Conservation (phyloP, 495 filamentous ascomycete genomes). For the Pyronema domesticum region DNA sequence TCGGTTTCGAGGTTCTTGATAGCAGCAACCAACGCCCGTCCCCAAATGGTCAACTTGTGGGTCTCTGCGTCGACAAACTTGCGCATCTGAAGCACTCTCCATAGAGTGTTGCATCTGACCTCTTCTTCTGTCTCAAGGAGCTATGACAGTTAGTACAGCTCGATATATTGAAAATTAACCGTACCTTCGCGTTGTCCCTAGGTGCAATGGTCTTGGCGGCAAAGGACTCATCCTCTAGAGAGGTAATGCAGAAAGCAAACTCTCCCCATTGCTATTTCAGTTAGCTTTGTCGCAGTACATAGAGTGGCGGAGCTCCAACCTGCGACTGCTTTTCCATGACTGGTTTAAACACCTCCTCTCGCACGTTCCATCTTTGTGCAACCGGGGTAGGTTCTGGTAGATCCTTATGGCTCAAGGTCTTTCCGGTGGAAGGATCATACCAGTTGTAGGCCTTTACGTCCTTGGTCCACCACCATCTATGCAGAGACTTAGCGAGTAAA, state of each 20-base stretch:
- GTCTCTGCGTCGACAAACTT: conserved; percentile 56
- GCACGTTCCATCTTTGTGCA: conserved; percentile 59
- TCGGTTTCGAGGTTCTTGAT: conserved; percentile 41
- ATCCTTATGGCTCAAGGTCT: conserved; percentile 47
- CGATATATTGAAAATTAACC: background rate
- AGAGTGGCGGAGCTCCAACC: background rate
- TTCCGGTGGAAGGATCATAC: conserved; percentile 56
- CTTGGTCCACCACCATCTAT: conserved; percentile 63
- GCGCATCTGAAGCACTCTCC: conserved; percentile 76
- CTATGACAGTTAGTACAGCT: conserved; percentile 21
- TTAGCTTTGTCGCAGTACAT: background rate
- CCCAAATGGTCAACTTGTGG: conserved; percentile 73
- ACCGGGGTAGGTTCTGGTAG: conserved; percentile 40
- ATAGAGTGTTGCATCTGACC: conserved; percentile 57
- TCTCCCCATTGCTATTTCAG: conserved; percentile 33
- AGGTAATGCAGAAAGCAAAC: conserved; percentile 37
- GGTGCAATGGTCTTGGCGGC: conserved; percentile 41
- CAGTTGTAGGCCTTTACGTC: conserved; percentile 61
- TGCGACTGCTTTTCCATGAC: conserved; percentile 27
- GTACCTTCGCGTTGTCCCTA: conserved; percentile 28
- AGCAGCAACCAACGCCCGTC: conserved; percentile 52
- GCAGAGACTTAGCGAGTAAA: conserved; percentile 55
- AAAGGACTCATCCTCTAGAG: conserved; percentile 48
- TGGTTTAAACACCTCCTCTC: conserved; percentile 33
- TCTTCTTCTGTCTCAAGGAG: conserved; percentile 46